phyloP scores from a whole-genome alignment of 208 protist genomes.

The Leishmania gerbilli region DNA sequence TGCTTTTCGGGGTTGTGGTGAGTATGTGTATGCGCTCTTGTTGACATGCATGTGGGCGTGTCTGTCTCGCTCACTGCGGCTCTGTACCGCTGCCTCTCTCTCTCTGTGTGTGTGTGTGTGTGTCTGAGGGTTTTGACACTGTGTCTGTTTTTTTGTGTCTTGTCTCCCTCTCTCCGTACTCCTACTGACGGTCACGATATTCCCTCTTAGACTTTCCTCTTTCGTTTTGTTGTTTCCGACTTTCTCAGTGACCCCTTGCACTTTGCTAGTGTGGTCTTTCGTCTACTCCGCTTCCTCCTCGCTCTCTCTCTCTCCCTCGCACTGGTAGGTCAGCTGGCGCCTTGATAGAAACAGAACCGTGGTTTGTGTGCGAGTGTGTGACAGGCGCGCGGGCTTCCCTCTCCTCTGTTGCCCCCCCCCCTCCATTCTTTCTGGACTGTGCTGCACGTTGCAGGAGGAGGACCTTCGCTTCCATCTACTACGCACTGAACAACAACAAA shows the following conservation, averaged over 20 bases:
- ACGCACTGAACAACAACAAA: background rate
- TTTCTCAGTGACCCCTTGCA: background rate
- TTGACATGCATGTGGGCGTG: background rate
- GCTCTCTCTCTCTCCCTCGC: background rate
- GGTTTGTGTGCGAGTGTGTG: background rate
- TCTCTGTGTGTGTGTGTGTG: too few relatives aligned
- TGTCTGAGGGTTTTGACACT: background rate
- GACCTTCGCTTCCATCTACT: background rate
- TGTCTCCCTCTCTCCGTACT: constrained; percentile 7
- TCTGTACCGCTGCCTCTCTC: background rate
- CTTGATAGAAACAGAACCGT: background rate
- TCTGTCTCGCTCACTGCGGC: background rate
- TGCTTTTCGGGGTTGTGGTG: background rate
- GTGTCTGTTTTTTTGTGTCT: constrained; percentile 15
- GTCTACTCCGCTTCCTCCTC: background rate
- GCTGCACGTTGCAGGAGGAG: background rate
- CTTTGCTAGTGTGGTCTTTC: background rate
- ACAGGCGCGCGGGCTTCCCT: background rate
- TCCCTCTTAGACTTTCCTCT: background rate
- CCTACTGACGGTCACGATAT: constrained; percentile 7
- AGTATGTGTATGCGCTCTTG: background rate
- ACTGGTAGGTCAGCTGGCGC: background rate
- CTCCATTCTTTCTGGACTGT: background rate
- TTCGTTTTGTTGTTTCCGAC: background rate
- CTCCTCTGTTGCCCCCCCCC: background rate